These are phyloP conservation scores for Houttuynia cordata DNA, from an alignment of 164 flowering plant species.

Conservation along the genomic window DNA sequence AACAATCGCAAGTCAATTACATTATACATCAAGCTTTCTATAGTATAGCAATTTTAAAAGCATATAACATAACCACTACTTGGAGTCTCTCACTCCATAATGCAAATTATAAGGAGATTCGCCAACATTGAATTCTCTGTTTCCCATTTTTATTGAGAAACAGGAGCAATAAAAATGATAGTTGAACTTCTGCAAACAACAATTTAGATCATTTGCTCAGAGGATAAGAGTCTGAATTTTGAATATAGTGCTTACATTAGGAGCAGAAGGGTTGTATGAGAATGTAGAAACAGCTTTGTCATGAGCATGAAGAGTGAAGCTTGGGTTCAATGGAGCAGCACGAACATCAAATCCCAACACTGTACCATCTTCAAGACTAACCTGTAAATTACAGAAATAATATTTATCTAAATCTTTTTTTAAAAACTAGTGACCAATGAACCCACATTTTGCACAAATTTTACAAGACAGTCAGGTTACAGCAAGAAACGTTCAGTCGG, in stretches of 20 bases:
- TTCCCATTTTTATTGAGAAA: neutral
- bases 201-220: no score
- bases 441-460: no score
- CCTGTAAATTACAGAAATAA: conserved; percentile 27
- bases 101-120: no score
- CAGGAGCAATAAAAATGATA: neutral
- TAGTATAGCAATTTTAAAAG: neutral
- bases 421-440: no score
- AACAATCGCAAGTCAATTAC: neutral
- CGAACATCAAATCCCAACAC: conserved; percentile 74
- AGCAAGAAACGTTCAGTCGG: no score
- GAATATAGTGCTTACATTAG: conserved; percentile 36
- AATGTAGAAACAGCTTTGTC: conserved; percentile 78
- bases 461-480: no score
- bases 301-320: conserved; percentile 89
- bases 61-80: no score
- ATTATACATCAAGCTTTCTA: neutral
- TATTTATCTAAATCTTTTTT: neutral
- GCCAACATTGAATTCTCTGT: no score
- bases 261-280: conserved; percentile 50
- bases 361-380: conserved; percentile 85
- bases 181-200: no score
- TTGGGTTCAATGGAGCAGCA: conserved; percentile 48
- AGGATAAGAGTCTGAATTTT: neutral
- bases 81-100: no score